Evolutionary conservation across 1,284 basidiomycete species (phyloP).

Genomic region (Trichosporon ovoides): DNA sequence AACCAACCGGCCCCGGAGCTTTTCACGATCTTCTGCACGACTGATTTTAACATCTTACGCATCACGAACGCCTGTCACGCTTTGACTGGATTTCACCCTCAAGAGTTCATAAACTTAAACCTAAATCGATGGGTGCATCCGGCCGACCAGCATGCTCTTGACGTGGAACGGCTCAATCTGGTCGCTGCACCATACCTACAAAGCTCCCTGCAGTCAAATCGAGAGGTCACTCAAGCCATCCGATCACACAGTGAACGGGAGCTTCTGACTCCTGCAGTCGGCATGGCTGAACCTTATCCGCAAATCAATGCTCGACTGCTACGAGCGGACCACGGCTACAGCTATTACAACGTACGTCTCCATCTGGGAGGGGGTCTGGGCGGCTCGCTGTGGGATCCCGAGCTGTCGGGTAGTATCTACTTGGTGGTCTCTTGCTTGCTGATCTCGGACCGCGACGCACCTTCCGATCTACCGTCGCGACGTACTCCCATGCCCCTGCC

Average conservation of each 20-base stretch:
- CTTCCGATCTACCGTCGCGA: slow-evolving; percentile 12
- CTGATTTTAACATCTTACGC: slow-evolving; percentile 38
- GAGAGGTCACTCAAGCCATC: slow-evolving; percentile 19
- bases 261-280: slow-evolving; percentile 38
- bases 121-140: slow-evolving; percentile 40
- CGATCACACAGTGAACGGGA: slow-evolving; percentile 25
- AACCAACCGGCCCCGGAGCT: neutral
- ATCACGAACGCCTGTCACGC: slow-evolving; percentile 26
- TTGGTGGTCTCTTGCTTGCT: slow-evolving; percentile 40
- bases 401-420: slow-evolving; percentile 33
- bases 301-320: slow-evolving; percentile 39
- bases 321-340: slow-evolving; percentile 28
- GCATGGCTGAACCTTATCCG: slow-evolving; percentile 44
- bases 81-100: slow-evolving; percentile 38
- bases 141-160: slow-evolving; percentile 30
- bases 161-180: slow-evolving; percentile 29
- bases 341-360: slow-evolving; percentile 38
- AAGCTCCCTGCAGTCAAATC: slow-evolving; percentile 22
- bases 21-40: slow-evolving; percentile 41
- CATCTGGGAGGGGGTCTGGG: slow-evolving; percentile 44
- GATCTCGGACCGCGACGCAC: slow-evolving; percentile 22
- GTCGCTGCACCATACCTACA: slow-evolving; percentile 28
- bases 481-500: neutral
- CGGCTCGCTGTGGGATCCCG: slow-evolving; percentile 34
- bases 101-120: slow-evolving; percentile 39